Conservation (phyloP, 345 rosid species). For the Hirschfeldia incana region DNA sequence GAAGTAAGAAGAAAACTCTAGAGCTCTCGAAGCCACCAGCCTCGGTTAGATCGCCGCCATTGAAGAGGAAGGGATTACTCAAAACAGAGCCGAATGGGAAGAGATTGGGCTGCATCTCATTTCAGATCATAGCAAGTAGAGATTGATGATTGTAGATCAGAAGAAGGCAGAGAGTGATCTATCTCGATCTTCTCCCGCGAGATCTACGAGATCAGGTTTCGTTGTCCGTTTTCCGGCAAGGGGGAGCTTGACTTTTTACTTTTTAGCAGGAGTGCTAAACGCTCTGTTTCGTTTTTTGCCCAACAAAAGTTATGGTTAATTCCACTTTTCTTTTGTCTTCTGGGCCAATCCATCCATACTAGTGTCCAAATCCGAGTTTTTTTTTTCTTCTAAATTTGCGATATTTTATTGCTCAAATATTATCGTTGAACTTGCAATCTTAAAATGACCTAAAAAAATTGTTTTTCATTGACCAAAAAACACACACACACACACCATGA, state of each 20-base stretch:
- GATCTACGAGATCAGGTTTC: not conserved
- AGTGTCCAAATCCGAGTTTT: not conserved
- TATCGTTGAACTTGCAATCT: too few relatives aligned
- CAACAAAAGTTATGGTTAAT: too few relatives aligned
- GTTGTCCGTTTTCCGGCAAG: not conserved
- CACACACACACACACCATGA: too few relatives aligned
- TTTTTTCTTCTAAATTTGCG: not conserved
- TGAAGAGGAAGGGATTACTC: conserved; percentile 61
- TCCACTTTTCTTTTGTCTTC: not conserved
- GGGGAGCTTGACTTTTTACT: not conserved
- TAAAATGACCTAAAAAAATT: too few relatives aligned
- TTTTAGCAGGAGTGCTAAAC: too few relatives aligned
- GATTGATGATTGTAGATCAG: not conserved
- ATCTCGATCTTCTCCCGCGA: too few relatives aligned
- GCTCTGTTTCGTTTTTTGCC: not conserved
- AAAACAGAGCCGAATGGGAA: conserved; percentile 67
- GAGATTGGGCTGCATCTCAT: conserved; percentile 82
- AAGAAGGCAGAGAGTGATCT: not conserved
- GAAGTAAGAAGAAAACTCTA: conserved; percentile 80
- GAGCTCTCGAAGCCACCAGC: conserved; percentile 69
- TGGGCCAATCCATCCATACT: not conserved
- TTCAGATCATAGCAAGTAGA: conserved; percentile 12
- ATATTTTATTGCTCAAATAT: too few relatives aligned
- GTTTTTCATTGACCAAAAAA: too few relatives aligned
- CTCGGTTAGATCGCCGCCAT: conserved; percentile 65